A percentile compares a stretch with the other conserved stretches of the same genome.
These are phyloP conservation scores for Fusarium ramigenum DNA, from an alignment of 2,329 filamentous ascomycete species.

Conservation along the genomic window DNA sequence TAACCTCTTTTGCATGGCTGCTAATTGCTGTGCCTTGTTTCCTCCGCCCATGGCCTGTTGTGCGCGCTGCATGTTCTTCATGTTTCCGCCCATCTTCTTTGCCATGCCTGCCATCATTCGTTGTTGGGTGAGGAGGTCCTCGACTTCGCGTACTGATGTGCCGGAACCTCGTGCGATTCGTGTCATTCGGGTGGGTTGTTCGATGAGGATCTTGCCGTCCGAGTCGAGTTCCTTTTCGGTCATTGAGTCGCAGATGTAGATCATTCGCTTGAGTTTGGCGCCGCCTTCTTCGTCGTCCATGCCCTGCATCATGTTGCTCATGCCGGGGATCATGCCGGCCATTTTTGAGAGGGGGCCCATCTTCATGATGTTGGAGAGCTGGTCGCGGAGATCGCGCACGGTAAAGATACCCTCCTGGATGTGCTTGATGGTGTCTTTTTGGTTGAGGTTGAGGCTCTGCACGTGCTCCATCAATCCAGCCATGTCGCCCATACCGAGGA, in stretches of 20 bases:
- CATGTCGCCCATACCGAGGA: slow-evolving; percentile 98
- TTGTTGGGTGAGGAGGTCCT: slow-evolving; percentile 97
- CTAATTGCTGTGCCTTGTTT: slow-evolving; percentile 92
- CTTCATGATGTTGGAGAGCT: slow-evolving; percentile 98
- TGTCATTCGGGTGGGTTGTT: slow-evolving; percentile 92
- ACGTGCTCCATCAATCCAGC: slow-evolving; percentile 95
- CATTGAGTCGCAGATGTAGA: slow-evolving; percentile 99
- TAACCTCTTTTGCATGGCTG: slow-evolving; percentile 95
- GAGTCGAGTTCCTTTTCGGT: slow-evolving; percentile 94
- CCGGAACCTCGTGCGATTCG: slow-evolving; percentile 89
- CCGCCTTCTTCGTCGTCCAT: slow-evolving; percentile 98
- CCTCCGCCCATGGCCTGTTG: slow-evolving; percentile 90
- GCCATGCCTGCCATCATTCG: slow-evolving; percentile 99
- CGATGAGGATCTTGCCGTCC: slow-evolving; percentile 92
- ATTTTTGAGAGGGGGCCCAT: slow-evolving; percentile 98
- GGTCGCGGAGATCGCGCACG: slow-evolving; percentile 91
- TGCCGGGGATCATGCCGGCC: slow-evolving; percentile 97
- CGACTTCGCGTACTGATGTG: slow-evolving; percentile 90
- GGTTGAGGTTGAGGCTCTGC: slow-evolving; percentile 92
- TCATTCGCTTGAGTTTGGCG: slow-evolving; percentile 94
- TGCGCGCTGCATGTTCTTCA: slow-evolving; percentile 96
- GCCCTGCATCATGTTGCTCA: slow-evolving; percentile 91
- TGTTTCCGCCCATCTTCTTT: slow-evolving; percentile 97
- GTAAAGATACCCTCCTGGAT: slow-evolving; percentile 97
- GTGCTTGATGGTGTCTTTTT: slow-evolving; percentile 99